Evolutionary conservation across 2,329 filamentous ascomycete genomes (phyloP).

Genomic region (Colletotrichum sojae): DNA sequence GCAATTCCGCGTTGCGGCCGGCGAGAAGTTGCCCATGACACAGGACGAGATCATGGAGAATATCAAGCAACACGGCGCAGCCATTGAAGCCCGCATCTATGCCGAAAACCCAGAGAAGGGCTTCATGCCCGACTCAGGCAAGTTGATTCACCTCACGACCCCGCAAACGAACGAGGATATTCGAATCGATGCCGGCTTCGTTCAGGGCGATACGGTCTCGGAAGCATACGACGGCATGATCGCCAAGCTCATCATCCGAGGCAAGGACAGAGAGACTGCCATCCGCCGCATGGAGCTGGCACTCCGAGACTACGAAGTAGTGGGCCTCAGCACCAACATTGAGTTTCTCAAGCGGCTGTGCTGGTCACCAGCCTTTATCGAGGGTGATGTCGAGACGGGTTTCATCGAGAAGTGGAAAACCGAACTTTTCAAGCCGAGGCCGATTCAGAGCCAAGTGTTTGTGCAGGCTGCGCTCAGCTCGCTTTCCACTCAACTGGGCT

Average conservation of each 20-base stretch:
- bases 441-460: slow-evolving; percentile 79
- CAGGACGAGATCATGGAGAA: slow-evolving; percentile 77
- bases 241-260: slow-evolving; percentile 94
- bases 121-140: slow-evolving; percentile 95
- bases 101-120: slow-evolving; percentile 93
- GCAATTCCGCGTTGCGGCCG: slow-evolving; percentile 85
- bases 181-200: slow-evolving; percentile 93
- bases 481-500: slow-evolving; percentile 28
- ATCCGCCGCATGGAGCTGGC: slow-evolving; percentile 87
- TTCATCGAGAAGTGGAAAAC: slow-evolving; percentile 92
- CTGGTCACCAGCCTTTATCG: slow-evolving; percentile 83
- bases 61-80: slow-evolving; percentile 84
- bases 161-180: slow-evolving; percentile 79
- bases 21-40: slow-evolving; percentile 69
- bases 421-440: slow-evolving; percentile 79
- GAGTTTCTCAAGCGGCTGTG: slow-evolving; percentile 95
- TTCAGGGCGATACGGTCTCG: slow-evolving; percentile 91
- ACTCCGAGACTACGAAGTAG: slow-evolving; percentile 90
- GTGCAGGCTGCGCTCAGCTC: slow-evolving; percentile 84
- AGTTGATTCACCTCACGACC: slow-evolving; percentile 84
- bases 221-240: slow-evolving; percentile 99
- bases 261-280: slow-evolving; percentile 81
- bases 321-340: slow-evolving; percentile 93
- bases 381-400: slow-evolving; percentile 92
- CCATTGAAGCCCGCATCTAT: slow-evolving; percentile 96